A percentile compares a stretch with the other conserved stretches of the same genome.
Evolutionary conservation across 2,329 filamentous ascomycete genomes (phyloP).

Genomic region (Aspergillus fructus): DNA sequence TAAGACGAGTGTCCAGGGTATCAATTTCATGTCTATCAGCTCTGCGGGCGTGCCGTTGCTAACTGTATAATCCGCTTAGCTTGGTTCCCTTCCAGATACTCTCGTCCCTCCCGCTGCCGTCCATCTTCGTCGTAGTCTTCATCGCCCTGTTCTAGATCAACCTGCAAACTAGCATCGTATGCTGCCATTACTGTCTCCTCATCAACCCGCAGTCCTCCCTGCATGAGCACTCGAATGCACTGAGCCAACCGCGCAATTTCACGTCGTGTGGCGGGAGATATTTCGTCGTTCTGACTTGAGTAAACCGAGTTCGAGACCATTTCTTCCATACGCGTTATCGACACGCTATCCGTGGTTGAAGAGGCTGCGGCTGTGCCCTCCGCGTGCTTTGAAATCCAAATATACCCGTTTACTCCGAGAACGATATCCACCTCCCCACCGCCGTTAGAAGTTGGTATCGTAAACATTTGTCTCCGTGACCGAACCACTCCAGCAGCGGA

Average conservation of each 20-base stretch:
- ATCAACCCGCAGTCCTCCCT: conserved; percentile 79
- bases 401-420: conserved; percentile 93
- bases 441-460: conserved; percentile 54
- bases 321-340: conserved; percentile 86
- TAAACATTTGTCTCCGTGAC: conserved; percentile 83
- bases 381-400: conserved; percentile 87
- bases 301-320: conserved; percentile 82
- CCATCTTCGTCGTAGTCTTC: conserved; percentile 37
- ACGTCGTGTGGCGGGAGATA: conserved; percentile 71
- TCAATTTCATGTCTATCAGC: not conserved
- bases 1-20: conserved; percentile 10
- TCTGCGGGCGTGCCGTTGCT: conserved; percentile 21
- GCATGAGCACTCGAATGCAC: conserved; percentile 78
- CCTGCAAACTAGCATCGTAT: conserved; percentile 77
- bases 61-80: conserved; percentile 38
- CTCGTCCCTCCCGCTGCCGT: conserved; percentile 34
- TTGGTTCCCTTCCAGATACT: conserved; percentile 44
- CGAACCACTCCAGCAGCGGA: conserved; percentile 65
- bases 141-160: conserved; percentile 49
- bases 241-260: conserved; percentile 85
- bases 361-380: conserved; percentile 49
- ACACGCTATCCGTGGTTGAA: conserved; percentile 53
- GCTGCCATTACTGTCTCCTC: conserved; percentile 82
- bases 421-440: conserved; percentile 72
- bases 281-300: conserved; percentile 89